Percentiles rank a stretch among this genome's conserved stretches.
phyloP scores from a whole-genome alignment of 805 yeast species.

The Cyberlindnera subsufficiens region DNA sequence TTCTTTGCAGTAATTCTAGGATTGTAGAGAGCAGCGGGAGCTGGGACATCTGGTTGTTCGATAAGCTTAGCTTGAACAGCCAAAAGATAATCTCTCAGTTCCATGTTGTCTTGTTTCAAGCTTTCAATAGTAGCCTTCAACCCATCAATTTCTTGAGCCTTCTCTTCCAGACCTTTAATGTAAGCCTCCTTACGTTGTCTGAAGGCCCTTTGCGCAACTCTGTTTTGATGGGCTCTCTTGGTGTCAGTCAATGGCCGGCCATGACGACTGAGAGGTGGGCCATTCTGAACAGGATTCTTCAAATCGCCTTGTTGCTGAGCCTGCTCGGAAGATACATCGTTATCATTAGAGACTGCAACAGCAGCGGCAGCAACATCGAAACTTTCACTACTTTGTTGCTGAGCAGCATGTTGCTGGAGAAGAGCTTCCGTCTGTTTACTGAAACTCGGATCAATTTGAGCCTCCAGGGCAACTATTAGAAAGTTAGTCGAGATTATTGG shows the following conservation, averaged over 20 bases:
- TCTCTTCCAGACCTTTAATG: slow-evolving; percentile 71
- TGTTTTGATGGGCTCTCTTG: slow-evolving; percentile 87
- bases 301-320: slow-evolving; percentile 6
- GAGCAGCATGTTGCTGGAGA: slow-evolving; percentile 9
- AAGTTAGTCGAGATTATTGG: neutral
- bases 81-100: slow-evolving; percentile 65
- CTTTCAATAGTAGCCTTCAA: slow-evolving; percentile 59
- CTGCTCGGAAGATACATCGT: neutral
- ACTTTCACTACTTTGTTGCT: slow-evolving; percentile 12
- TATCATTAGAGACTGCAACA: slow-evolving; percentile 23
- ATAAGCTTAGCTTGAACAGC: slow-evolving; percentile 64
- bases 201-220: slow-evolving; percentile 89
- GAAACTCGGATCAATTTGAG: slow-evolving; percentile 27
- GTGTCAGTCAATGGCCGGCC: slow-evolving; percentile 47
- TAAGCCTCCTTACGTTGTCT: slow-evolving; percentile 78
- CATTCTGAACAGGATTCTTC: neutral
- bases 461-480: slow-evolving; percentile 13
- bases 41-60: slow-evolving; percentile 39
- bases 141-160: slow-evolving; percentile 57
- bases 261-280: slow-evolving; percentile 14
- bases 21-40: slow-evolving; percentile 29
- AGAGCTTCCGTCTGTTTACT: slow-evolving; percentile 14
- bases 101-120: slow-evolving; percentile 64
- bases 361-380: slow-evolving; percentile 33
- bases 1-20: slow-evolving; percentile 7